Conservation (phyloP, 208 protist genomes). For the Trypanosoma cruzi region DNA sequence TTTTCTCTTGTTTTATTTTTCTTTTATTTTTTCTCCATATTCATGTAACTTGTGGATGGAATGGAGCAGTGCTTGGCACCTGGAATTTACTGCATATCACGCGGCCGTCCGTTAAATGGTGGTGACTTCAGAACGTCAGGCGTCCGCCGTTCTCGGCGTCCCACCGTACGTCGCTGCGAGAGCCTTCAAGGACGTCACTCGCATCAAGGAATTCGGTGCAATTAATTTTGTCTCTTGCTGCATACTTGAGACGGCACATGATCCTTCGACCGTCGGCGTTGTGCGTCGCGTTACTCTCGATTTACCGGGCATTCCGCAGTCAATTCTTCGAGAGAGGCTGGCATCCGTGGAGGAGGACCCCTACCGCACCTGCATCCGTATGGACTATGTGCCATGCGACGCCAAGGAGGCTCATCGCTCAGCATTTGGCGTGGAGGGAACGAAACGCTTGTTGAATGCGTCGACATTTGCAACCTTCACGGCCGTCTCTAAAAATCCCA, state of each 20-base stretch:
- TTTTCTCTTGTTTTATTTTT: constrained; percentile 17
- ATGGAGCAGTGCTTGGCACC: not conserved
- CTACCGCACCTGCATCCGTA: constrained; percentile 11
- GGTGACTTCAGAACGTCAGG: constrained; percentile 9
- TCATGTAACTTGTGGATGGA: too few relatives aligned
- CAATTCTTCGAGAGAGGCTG: constrained; percentile 48
- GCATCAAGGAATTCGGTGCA: constrained; percentile 42
- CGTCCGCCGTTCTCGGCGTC: constrained; percentile 49
- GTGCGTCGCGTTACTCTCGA: constrained; percentile 42
- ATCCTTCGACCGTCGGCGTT: constrained; percentile 19
- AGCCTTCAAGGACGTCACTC: constrained; percentile 35
- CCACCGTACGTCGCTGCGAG: constrained; percentile 30
- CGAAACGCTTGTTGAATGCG: constrained; percentile 9
- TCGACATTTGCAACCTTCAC: constrained; percentile 34
- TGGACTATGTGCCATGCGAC: constrained; percentile 47
- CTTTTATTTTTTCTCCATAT: constrained; percentile 13
- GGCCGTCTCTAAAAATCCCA: constrained; percentile 37
- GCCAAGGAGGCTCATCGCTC: constrained; percentile 39
- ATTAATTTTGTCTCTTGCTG: constrained; percentile 38
- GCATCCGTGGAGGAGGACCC: constrained; percentile 12
- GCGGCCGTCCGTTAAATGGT: not conserved
- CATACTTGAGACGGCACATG: constrained; percentile 40
- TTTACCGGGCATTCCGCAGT: constrained; percentile 27
- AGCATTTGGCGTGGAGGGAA: constrained; percentile 39
- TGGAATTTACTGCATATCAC: not conserved